Conservation (phyloP, 495 filamentous ascomycete species). For the Aspergillus taichungensis region DNA sequence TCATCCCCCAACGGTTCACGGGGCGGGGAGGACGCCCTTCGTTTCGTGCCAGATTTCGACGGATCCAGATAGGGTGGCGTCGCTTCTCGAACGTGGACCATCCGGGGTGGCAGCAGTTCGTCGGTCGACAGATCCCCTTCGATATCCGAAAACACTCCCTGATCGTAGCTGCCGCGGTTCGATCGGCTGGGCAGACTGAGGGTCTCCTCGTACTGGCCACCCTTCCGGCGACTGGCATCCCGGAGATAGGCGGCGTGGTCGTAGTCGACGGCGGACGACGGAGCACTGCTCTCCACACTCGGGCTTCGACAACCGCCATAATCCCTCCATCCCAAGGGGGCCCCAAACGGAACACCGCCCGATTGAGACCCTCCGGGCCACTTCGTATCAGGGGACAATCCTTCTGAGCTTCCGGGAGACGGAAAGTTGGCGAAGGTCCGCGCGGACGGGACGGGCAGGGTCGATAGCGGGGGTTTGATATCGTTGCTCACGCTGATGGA, state of each 20-base stretch:
- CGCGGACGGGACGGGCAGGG: conserved; percentile 40
- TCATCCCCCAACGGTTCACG: conserved; percentile 68
- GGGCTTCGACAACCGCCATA: conserved; percentile 42
- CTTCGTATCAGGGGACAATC: conserved; percentile 31
- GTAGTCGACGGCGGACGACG: conserved; percentile 36
- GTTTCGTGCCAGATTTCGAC: conserved; percentile 57
- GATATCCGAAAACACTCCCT: conserved; percentile 49
- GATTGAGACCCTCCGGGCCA: conserved; percentile 38
- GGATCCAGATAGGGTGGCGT: conserved; percentile 33
- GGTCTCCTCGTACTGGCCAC: conserved; percentile 34
- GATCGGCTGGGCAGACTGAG: conserved; percentile 39
- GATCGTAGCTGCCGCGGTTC: conserved; percentile 55
- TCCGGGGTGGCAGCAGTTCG: conserved; percentile 47
- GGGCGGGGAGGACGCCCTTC: conserved; percentile 73
- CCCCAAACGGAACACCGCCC: conserved; percentile 37
- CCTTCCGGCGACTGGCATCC: conserved; percentile 28
- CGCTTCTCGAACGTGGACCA: conserved; percentile 53
- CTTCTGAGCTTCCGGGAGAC: conserved; percentile 37
- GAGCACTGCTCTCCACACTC: conserved; percentile 40
- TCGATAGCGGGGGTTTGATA: conserved; percentile 40
- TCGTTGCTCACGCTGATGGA: conserved; percentile 45
- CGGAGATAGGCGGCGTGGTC: conserved; percentile 25
- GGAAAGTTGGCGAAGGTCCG: conserved; percentile 32
- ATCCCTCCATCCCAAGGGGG: conserved; percentile 34
- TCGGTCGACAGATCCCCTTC: conserved; percentile 62